A percentile compares a stretch with the other conserved stretches of the same genome.
These are phyloP conservation scores for Colletotrichum sp. DNA, from an alignment of 2,329 filamentous ascomycete species.

Conservation along the genomic window DNA sequence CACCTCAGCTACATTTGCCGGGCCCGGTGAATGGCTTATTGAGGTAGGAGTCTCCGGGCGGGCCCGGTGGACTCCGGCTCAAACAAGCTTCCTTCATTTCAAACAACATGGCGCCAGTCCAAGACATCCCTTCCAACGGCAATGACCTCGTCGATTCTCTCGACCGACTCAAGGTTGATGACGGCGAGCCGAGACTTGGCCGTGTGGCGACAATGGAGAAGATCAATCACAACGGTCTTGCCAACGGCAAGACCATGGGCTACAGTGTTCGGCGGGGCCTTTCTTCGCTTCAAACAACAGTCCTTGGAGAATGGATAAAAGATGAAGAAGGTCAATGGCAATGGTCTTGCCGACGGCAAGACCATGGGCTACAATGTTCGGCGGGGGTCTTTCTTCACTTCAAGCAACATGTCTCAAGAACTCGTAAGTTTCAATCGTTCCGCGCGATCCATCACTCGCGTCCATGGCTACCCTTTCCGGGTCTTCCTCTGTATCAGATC, in stretches of 20 bases:
- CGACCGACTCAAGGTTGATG: neutral
- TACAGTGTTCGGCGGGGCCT: neutral
- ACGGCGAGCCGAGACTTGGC: neutral
- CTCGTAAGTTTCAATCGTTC: neutral
- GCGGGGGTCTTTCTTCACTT: neutral
- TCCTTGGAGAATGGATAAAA: too few relatives aligned
- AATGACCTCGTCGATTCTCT: neutral
- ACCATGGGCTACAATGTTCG: neutral
- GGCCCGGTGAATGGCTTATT: neutral
- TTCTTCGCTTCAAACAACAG: neutral
- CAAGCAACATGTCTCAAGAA: neutral
- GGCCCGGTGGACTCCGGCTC: neutral
- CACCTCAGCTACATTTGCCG: neutral
- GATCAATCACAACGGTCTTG: neutral
- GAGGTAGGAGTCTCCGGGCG: neutral
- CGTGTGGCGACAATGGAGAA: neutral
- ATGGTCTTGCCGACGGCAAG: neutral
- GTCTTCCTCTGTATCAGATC: neutral
- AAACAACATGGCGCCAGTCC: neutral
- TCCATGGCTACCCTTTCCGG: too few relatives aligned
- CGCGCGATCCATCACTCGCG: too few relatives aligned
- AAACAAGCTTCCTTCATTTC: neutral
- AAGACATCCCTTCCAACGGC: neutral
- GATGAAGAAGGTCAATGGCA: neutral
- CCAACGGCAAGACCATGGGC: neutral